A percentile compares a stretch with the other conserved stretches of the same genome.
Evolutionary conservation across 176 grass and related monocot genomes (phyloP).

Genomic region (Lolium rigidum): DNA sequence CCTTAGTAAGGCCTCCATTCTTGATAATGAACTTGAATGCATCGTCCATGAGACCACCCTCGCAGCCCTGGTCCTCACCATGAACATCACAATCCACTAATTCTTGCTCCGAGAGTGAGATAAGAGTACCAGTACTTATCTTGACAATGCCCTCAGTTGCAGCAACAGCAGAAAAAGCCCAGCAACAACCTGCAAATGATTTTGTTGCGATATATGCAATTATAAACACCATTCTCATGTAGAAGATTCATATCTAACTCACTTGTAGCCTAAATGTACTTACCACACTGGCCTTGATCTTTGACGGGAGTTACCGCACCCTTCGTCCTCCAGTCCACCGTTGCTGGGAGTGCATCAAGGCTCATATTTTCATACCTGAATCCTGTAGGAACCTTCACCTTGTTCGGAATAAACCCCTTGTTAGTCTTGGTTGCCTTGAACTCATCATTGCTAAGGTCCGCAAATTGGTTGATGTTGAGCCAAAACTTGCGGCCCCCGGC

Average conservation of each 20-base stretch:
- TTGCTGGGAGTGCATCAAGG: not conserved
- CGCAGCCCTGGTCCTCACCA: too few species aligned
- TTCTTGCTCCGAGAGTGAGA: too few species aligned
- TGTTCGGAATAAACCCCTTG: conserved; percentile 3
- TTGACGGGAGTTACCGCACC: not conserved
- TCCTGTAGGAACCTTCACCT: not conserved
- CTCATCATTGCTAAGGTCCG: not conserved
- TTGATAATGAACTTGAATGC: too few species aligned
- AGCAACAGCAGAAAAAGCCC: too few species aligned
- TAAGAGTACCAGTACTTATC: too few species aligned
- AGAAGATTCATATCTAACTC: not conserved
- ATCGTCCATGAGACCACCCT: too few species aligned
- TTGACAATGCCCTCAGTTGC: too few species aligned
- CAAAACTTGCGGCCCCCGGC: not conserved
- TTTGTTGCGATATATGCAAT: not conserved
- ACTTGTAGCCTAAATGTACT: not conserved
- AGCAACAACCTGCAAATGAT: not conserved
- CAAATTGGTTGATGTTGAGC: not conserved
- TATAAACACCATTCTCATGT: not conserved
- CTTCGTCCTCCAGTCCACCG: not conserved
- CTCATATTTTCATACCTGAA: not conserved
- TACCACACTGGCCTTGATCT: conserved; percentile 8
- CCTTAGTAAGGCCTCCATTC: too few species aligned
- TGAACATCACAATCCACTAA: too few species aligned
- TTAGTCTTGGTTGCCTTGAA: not conserved